Percentiles rank a stretch among this genome's conserved stretches.
Conservation (phyloP, 1,139 yeast species). For the Suzukiozyma palmioleophila region DNA sequence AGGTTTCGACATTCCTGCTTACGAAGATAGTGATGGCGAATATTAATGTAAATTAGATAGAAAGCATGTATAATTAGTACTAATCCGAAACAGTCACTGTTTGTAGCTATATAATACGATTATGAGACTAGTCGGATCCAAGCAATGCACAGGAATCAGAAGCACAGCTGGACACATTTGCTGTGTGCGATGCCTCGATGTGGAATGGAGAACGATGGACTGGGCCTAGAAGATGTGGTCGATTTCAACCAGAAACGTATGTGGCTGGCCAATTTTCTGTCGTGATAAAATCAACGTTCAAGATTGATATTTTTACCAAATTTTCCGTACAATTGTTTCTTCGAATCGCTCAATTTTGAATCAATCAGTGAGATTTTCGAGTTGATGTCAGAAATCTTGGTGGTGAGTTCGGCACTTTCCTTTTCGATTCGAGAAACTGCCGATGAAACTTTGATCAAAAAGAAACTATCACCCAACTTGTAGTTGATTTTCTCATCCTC, state of each 20-base stretch:
- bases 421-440: conserved; percentile 64
- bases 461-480: conserved; percentile 74
- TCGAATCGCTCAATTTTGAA: conserved; percentile 53
- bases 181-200: too few relatives aligned
- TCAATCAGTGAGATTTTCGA: conserved; percentile 48
- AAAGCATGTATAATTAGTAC: not conserved
- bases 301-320: conserved; percentile 88
- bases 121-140: too few relatives aligned
- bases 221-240: too few relatives aligned
- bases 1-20: conserved; percentile 32
- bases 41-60: conserved; percentile 6
- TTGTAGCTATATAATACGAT: not conserved
- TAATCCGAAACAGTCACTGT: not conserved
- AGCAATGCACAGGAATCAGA: too few relatives aligned
- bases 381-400: conserved; percentile 44
- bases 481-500: conserved; percentile 69
- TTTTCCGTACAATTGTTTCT: conserved; percentile 74
- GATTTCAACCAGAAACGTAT: too few relatives aligned
- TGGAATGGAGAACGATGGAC: too few relatives aligned
- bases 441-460: conserved; percentile 58
- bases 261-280: too few relatives aligned
- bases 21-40: conserved; percentile 41
- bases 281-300: conserved; percentile 41
- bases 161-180: too few relatives aligned
- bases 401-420: conserved; percentile 51